Base-by-base conservation (phyloP, 2,329 filamentous ascomycete species). In the Nigrograna mackinnonii region DNA sequence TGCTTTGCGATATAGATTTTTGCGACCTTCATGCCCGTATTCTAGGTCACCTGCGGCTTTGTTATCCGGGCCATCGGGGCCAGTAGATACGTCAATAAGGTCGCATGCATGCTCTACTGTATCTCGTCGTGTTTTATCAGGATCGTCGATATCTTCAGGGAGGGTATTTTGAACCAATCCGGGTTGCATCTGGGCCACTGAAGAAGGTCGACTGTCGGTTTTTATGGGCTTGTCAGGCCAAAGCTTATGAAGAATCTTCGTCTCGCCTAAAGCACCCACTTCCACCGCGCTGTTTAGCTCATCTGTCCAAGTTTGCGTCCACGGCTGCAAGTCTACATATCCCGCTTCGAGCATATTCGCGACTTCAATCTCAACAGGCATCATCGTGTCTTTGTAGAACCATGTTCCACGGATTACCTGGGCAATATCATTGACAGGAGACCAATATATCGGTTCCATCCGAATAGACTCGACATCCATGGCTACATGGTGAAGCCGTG, bases 371-470 rank as follows among this genome's bases (percentile, higher is more conserved):
- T 95, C 89, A 5, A 99, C 82, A 0, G 94, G 94, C 44, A 89
- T 75, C 91, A 97, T 96, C 1, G 87, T 92, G 61, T 96, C 91
- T 72, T 87, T 87, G 69, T 97, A 97, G 66, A 99, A 99, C 94
- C 94, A 99, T 1, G 92, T 97, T 1, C 88, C 91, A 52, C 94
- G 80, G 43, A 87, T 79, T 2, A 97, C 91, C 24, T 84, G 77
- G 5, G 89, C 86, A 22, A 95, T 81, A 60, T 97, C 94, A 57
- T 95, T 91, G 22, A 97, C 80, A 6, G 94, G 92, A 14, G 87
- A 91, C 94, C 94, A 99, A 65, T 99, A 99, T 46, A 97, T 96
- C 0, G 94, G 94, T 66, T 91, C 89, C 91, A 99, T 95, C 59
- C 89, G 79, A 49, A 62, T 59, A 5, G 60, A 62, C 31, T 64